Evolutionary conservation across 2,329 filamentous ascomycete species (phyloP), one percentile per base, ranked within the genome.

Genomic region (Neoascochyta sp.): DNA sequence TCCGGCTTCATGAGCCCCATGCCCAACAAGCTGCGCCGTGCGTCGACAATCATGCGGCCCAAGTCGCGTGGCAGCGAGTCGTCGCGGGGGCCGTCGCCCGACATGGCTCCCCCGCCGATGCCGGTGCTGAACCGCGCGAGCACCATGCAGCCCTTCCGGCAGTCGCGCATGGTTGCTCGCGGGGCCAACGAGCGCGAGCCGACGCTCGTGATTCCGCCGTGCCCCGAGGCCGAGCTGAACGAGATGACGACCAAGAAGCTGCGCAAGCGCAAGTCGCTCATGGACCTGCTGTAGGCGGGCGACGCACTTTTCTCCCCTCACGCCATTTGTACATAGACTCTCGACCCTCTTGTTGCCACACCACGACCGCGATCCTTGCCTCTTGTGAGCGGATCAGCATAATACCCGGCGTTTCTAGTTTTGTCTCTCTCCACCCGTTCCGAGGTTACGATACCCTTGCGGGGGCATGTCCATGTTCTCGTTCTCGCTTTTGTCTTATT

Each of bases 161-260:
- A 47, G 15, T 37, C 41, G 4, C 52, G 38, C 16, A 43, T 64
- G 46, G 49, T 59, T 6, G 47, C 61, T 3, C 47, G 61, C 2
- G 59, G 56, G 18, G 61, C 61, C 11, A 47, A 57, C 27, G 60
- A 63, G 44, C 46, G 58, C 9, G 59, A 52, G 25, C 60, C 61
- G 5, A 45, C 45, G 2, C 39, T 63, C 23, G 43, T 58, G 15
- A 38, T 64, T 4, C 61, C 61, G 19, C 51, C 52, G 1, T 64
- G 50, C 34, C 51, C 55, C 4, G 41, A 39, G 12, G 41, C 40
- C n/a, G 35, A 40, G 10, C 32, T 22, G n/a, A 41, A 51, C 19
- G 15, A 37, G 17, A 31, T 38, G 27, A 34, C 36, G 16, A 47
- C 36, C 34, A 29, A 51, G 26, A 61, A 57, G 36, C 22, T 64